Evolutionary conservation across 306 rosid species (phyloP).

Genomic region (Begonia masoniana): DNA sequence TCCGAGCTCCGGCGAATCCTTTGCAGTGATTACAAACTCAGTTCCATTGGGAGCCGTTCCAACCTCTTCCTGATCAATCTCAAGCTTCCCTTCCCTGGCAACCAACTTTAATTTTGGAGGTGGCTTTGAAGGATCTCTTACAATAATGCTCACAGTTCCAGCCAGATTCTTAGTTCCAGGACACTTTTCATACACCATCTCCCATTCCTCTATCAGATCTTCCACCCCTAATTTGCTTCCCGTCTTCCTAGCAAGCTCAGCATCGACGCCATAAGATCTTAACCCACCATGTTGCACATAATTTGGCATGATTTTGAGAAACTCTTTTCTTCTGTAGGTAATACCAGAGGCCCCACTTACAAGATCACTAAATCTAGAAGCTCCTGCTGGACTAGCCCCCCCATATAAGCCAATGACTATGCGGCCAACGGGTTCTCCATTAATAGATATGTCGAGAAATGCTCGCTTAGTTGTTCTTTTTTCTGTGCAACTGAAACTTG

Average conservation of each 20-base stretch:
- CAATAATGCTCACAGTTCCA: conserved; percentile 64
- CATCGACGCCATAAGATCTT: conserved; percentile 76
- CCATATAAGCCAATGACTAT: conserved; percentile 50
- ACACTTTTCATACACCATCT: conserved; percentile 31
- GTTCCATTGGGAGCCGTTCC: conserved; percentile 63
- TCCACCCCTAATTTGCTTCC: conserved; percentile 40
- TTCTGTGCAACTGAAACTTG: conserved; percentile 25
- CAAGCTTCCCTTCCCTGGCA: conserved; percentile 69
- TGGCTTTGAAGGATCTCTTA: conserved; percentile 72
- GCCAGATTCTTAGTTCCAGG: conserved; percentile 66
- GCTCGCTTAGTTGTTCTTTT: conserved; percentile 40
- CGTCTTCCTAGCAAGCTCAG: conserved; percentile 39
- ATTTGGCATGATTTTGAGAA: conserved; percentile 56
- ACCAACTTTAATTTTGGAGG: conserved; percentile 67
- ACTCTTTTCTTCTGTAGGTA: conserved; percentile 85
- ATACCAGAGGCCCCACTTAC: conserved; percentile 80
- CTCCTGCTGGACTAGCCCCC: conserved; percentile 46
- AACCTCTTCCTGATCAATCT: conserved; percentile 75
- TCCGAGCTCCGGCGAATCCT: conserved; percentile 76
- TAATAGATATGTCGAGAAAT: conserved; percentile 59
- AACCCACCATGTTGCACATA: conserved; percentile 70
- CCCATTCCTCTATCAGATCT: conserved; percentile 55
- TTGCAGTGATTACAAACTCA: conserved; percentile 49
- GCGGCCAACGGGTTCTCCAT: conserved; percentile 61
- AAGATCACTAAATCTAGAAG: conserved; percentile 49